Evolutionary conservation across 352 stramenopile genomes (phyloP), one percentile per base, ranked within the genome.

Genomic region (Phytophthora sansomeana): DNA sequence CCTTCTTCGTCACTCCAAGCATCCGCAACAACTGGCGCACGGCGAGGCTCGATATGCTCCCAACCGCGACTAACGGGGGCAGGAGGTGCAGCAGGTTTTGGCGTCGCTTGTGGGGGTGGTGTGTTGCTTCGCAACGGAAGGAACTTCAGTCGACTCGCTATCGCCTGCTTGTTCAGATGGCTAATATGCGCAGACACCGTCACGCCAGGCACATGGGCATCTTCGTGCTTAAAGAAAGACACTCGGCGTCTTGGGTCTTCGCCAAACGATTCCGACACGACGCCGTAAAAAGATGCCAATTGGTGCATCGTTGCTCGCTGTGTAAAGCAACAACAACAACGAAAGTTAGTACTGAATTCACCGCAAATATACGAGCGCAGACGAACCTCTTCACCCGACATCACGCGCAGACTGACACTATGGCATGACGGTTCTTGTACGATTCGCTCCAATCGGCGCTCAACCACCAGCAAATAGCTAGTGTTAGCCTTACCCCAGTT

Each of bases 1-100:
- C 71, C 72, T 39, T 92, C 85, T 16, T 93, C 86, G 33, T 95
- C 84, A 66, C 87, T 95, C 87, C 87, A 95, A 1, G 87, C 85
- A 62, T 95, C 87, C 3, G 63, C 69, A 33, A 92, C 55, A 54
- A 81, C 68, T 5, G 78, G 76, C 8, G 65, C 54, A 24, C 72
- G 73, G 10, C 69, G 74, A 55, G 74, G 77, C 30, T 81, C 68
- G 17, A 93, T 91, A 51, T 80, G 86, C 49, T 95, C 86, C 86
- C 86, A 95, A 6, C 86, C 86, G 30, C 86, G 78, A 41, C 73
- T 81, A 4, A 86, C 73, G 48, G 77, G 60, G 32, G 74, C 58
- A 13, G 71, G 62, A 32, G 60, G 76, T 1, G 60, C 63, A 33
- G 73, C 39, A 19, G 63, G 61, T 2, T 48, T 52, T 6, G 63